These are phyloP conservation scores for Mrakia blollopis DNA, from an alignment of 768 basidiomycete genomes.

Conservation along the genomic window DNA sequence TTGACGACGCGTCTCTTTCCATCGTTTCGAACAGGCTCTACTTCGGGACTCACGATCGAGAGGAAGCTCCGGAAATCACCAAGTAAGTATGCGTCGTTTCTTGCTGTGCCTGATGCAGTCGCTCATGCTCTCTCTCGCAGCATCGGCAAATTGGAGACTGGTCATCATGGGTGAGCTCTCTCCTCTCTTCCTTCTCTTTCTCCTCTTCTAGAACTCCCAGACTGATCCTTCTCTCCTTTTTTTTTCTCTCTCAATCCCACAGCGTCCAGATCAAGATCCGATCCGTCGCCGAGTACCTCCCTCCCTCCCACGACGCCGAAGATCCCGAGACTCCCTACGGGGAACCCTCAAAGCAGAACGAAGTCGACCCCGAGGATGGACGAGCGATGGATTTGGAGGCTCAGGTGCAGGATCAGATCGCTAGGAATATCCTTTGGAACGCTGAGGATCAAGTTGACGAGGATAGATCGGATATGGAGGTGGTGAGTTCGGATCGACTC, in stretches of 20 bases:
- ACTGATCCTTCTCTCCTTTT: neutral
- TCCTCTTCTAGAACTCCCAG: neutral
- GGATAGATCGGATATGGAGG: neutral
- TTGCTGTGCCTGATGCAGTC: neutral
- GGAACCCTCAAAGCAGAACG: neutral
- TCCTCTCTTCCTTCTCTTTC: neutral
- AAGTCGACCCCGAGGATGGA: neutral
- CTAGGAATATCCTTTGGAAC: constrained; percentile 5
- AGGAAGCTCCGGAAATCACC: constrained; percentile 11
- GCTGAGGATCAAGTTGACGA: constrained; percentile 7
- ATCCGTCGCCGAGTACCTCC: constrained; percentile 21
- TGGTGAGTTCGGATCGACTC: neutral
- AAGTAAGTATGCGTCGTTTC: neutral
- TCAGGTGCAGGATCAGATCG: neutral
- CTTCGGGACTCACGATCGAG: constrained; percentile 17
- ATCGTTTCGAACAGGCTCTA: neutral
- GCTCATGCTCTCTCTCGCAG: neutral
- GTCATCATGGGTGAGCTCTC: constrained; percentile 14
- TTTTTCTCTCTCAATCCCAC: neutral
- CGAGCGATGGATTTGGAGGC: neutral
- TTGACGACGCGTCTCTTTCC: neutral
- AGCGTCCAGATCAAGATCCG: constrained; percentile 21
- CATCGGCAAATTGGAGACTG: constrained; percentile 13
- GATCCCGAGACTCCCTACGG: constrained; percentile 1
- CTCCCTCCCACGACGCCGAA: neutral